Evolutionary conservation across 1,139 yeast species (phyloP).

Genomic region (Lodderomyces jiufengensis): DNA sequence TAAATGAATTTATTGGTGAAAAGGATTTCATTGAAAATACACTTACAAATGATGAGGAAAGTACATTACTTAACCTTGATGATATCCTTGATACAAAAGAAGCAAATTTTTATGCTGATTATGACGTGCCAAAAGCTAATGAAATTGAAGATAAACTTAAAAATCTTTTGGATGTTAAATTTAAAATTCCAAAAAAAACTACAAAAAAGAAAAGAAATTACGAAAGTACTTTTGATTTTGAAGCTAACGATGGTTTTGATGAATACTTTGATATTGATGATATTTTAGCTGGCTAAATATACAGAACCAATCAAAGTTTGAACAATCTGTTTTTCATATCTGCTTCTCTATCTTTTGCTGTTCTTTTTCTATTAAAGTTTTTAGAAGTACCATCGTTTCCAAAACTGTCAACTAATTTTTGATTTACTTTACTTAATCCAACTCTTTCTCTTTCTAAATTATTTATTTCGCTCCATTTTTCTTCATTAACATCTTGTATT

Average conservation of each 20-base stretch:
- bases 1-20: constrained; percentile 22
- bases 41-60: constrained; percentile 19
- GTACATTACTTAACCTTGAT: constrained; percentile 29
- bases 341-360: constrained; percentile 45
- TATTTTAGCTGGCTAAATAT: constrained; percentile 16
- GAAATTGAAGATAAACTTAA: constrained; percentile 5
- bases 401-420: constrained; percentile 30
- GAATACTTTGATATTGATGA: constrained; percentile 35
- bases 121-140: neutral
- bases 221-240: constrained; percentile 9
- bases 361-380: constrained; percentile 36
- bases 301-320: constrained; percentile 17
- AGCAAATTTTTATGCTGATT: constrained; percentile 9
- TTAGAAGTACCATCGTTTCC: constrained; percentile 41
- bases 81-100: constrained; percentile 25
- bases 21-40: constrained; percentile 25
- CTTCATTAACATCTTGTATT: constrained; percentile 27
- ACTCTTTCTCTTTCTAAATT: constrained; percentile 33
- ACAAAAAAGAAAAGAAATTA: constrained; percentile 12
- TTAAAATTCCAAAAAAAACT: constrained; percentile 15
- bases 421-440: constrained; percentile 25
- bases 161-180: constrained; percentile 7
- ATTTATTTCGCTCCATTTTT: constrained; percentile 22
- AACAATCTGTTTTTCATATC: constrained; percentile 40
- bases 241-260: constrained; percentile 18